phyloP scores from a whole-genome alignment of 129 eudicot genomes.

The carrot (Daucus carota) region DNA sequence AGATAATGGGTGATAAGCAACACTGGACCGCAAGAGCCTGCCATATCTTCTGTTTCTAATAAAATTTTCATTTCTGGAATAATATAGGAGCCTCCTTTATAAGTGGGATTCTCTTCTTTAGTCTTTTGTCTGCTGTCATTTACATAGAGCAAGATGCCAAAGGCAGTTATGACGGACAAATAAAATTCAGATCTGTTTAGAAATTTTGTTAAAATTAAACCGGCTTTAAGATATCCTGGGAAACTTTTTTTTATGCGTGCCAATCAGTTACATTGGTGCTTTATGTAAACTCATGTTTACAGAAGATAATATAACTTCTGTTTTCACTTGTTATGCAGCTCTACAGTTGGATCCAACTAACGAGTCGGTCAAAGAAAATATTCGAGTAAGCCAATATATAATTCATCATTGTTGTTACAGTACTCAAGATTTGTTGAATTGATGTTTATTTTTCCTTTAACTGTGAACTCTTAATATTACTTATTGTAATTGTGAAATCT shows the following conservation, averaged over 20 bases:
- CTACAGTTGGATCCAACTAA: constrained; percentile 84
- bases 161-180: not conserved
- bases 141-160: not conserved
- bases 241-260: not conserved
- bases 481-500: constrained; percentile 7
- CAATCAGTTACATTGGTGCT: not conserved
- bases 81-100: not conserved
- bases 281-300: not conserved
- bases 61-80: not conserved
- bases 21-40: not conserved
- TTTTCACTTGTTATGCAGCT: constrained; percentile 39
- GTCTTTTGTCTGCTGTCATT: too few relatives aligned
- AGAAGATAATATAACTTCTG: not conserved
- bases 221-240: not conserved
- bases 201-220: not conserved
- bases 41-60: not conserved
- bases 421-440: not conserved
- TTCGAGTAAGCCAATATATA: constrained; percentile 46
- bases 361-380: constrained; percentile 63
- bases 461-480: not conserved
- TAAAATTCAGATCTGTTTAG: not conserved
- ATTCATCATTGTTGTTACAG: not conserved
- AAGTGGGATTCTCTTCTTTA: too few relatives aligned
- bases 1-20: not conserved
- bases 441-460: not conserved